Conservation (phyloP, 345 rosid species). For the Reutealis trisperma region DNA sequence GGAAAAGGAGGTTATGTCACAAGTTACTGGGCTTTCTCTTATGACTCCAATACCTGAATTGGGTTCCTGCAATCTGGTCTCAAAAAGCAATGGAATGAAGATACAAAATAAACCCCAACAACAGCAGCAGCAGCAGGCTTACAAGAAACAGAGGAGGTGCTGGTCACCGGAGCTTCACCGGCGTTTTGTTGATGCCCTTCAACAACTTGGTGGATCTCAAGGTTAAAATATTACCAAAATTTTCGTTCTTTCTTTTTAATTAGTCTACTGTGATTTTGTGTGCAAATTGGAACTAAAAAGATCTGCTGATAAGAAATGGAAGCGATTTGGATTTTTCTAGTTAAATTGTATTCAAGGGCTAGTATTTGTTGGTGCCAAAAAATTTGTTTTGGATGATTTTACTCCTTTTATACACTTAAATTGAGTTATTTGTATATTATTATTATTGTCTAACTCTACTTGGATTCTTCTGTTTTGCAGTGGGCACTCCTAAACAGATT, state of each 20-base stretch:
- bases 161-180: conserved; percentile 87
- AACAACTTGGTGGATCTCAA: conserved; percentile 67
- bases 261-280: neutral
- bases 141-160: conserved; percentile 68
- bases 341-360: neutral
- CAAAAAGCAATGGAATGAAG: conserved; percentile 29
- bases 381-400: neutral
- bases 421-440: neutral
- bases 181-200: conserved; percentile 67
- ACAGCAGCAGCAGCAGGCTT: conserved; percentile 24
- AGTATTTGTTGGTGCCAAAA: neutral
- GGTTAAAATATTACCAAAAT: conserved; percentile 38
- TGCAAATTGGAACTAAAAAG: neutral
- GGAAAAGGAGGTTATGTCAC: conserved; percentile 39
- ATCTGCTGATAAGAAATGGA: neutral
- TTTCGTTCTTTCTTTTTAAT: neutral
- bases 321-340: neutral
- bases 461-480: conserved; percentile 12
- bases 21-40: conserved; percentile 39
- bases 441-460: neutral
- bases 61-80: conserved; percentile 20
- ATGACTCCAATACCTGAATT: conserved; percentile 40
- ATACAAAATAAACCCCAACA: conserved; percentile 25
- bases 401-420: neutral
- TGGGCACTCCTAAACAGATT: conserved; percentile 34